These are phyloP conservation scores for Phragmites australis DNA, from an alignment of 176 grass and related monocot genomes.

Conservation along the genomic window DNA sequence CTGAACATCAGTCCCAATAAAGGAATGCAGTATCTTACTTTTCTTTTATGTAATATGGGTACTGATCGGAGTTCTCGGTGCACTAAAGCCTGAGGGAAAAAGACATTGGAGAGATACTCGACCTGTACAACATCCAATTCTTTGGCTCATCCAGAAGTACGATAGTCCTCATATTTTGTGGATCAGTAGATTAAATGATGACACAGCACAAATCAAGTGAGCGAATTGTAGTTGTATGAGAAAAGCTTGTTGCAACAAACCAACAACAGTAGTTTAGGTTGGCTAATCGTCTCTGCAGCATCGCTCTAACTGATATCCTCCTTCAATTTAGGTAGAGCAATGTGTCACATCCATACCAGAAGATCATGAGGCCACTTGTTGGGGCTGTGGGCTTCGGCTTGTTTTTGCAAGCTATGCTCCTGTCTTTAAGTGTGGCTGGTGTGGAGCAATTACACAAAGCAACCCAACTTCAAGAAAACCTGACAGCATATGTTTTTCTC, in stretches of 20 bases:
- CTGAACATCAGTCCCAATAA: not conserved
- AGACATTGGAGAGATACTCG: not conserved
- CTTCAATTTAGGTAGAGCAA: slow-evolving; percentile 70
- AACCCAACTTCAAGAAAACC: slow-evolving; percentile 63
- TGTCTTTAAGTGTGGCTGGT: slow-evolving; percentile 97
- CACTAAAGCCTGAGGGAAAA: not conserved
- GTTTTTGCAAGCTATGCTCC: slow-evolving; percentile 65
- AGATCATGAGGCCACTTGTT: slow-evolving; percentile 75
- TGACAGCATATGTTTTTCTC: slow-evolving; percentile 78
- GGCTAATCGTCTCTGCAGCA: not conserved
- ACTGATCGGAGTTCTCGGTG: not conserved
- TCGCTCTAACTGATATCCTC: slow-evolving; percentile 1
- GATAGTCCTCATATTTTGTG: not conserved
- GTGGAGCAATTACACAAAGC: slow-evolving; percentile 80
- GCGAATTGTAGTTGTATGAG: too few species aligned
- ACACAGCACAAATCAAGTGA: not conserved
- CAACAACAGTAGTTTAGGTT: not conserved
- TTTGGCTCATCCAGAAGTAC: not conserved
- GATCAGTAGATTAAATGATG: not conserved
- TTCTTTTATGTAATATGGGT: not conserved
- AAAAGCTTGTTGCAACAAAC: not conserved
- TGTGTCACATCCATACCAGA: slow-evolving; percentile 67
- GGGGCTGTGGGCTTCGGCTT: slow-evolving; percentile 87
- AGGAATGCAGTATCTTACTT: not conserved
- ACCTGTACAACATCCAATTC: not conserved